Base-by-base conservation (phyloP, 352 stramenopile genomes). In the Pythium brassicae region DNA sequence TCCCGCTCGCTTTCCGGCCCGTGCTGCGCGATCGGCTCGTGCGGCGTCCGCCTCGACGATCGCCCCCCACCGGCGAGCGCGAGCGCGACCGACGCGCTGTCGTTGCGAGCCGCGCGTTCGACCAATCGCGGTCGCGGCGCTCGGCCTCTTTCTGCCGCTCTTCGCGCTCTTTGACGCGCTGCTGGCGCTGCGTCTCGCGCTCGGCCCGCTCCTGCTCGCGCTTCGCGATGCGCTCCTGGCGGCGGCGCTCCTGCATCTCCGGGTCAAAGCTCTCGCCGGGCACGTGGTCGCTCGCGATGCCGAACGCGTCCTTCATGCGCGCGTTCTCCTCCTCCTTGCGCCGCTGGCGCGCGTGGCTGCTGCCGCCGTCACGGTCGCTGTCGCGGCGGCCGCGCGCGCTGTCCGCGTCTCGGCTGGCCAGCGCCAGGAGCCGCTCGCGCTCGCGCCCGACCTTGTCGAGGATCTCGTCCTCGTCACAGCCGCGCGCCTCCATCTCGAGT, bases 201-300 rank as follows among this genome's bases (percentile, higher is more conserved):
- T 86, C 71, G 26, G 83, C 71, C 5, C 60, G 66, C 59, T 88
- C 73, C 25, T 76, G 52, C 52, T 87, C 65, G 48, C 68, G 69
- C 40, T 56, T 65, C 26, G 69, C 68, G 12, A 68, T 48, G 20
- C 78, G 68, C 55, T 92, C 76, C 29, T 81, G 57, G 29, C 79
- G 79, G 1, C 76, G 68, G 46, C 68, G 68, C 55, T 89, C 78
- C 61, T 93, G 76, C 65, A 76, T 79, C 50, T 91, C 81, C 5
- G 77, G 62, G 34, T 95, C 81, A 58, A 92, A 92, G 42, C 79
- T 89, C 62, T 91, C 83, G 5, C 81, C 81, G 1, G 75, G 71
- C 44, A 89, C 72, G 52, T 92, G 87, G 42, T 90, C 74, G 11
- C 73, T 78, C 14, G 77, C 69, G 48, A 89, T 89, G 10, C 79